These are phyloP conservation scores for Rubus parviflorus DNA, from an alignment of 306 rosid species.

Conservation along the genomic window DNA sequence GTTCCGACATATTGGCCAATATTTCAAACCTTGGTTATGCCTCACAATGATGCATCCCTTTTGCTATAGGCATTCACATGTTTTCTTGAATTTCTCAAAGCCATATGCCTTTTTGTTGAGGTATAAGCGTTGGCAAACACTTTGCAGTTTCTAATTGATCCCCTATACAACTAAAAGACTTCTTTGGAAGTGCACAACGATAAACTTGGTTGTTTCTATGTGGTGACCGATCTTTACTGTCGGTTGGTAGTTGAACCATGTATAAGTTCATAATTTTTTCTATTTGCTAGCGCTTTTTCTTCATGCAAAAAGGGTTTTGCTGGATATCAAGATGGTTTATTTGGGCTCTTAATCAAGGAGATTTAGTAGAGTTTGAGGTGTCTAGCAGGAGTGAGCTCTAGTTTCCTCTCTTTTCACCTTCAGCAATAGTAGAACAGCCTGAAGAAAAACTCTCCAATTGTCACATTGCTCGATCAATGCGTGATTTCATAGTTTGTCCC, in stretches of 20 bases:
- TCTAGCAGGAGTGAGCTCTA: background rate
- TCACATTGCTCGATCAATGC: background rate
- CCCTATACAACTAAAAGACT: background rate
- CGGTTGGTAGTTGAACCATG: background rate
- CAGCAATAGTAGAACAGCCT: background rate
- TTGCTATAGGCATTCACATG: background rate
- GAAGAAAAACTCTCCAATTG: background rate
- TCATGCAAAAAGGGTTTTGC: background rate
- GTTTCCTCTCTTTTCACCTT: background rate
- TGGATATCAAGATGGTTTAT: background rate
- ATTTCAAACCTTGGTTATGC: constrained; percentile 1
- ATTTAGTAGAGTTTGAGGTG: background rate
- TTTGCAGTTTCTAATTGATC: background rate
- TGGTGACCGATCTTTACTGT: background rate
- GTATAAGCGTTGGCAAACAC: background rate
- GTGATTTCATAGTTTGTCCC: background rate
- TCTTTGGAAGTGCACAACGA: no score
- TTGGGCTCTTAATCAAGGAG: background rate
- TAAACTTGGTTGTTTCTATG: background rate
- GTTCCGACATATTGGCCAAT: background rate
- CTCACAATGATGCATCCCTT: background rate
- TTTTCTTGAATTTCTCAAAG: background rate
- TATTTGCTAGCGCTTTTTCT: background rate
- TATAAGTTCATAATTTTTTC: background rate
- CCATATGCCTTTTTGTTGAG: background rate